Percentiles rank a stretch among this genome's conserved stretches.
These are phyloP conservation scores for Jacaranda mimosifolia DNA, from an alignment of 257 asterid species.

Conservation along the genomic window DNA sequence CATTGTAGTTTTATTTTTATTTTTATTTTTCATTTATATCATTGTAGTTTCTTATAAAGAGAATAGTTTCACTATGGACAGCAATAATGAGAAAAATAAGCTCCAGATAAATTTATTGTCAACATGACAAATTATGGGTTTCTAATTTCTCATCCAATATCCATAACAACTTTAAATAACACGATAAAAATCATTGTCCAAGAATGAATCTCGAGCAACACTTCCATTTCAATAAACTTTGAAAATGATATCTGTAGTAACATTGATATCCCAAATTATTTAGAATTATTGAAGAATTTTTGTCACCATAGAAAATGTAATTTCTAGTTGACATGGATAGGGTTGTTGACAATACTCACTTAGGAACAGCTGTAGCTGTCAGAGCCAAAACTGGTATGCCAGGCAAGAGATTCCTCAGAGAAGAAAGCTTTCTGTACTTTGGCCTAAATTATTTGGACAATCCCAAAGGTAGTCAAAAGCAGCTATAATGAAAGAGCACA, in stretches of 20 bases:
- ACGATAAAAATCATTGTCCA: conserved; percentile 7
- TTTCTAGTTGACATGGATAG: conserved; percentile 27
- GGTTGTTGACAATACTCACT: conserved; percentile 63
- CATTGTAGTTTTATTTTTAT: conserved; percentile 21
- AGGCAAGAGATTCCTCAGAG: conserved; percentile 74
- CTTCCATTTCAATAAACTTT: conserved; percentile 24
- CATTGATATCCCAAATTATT: conserved; percentile 22
- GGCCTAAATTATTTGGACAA: conserved; percentile 68
- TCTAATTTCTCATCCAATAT: conserved; percentile 1
- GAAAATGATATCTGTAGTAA: conserved; percentile 16
- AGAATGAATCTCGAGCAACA: conserved; percentile 19
- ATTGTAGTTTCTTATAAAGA: conserved; percentile 19
- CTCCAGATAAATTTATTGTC: conserved; percentile 16
- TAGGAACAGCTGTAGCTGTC: conserved; percentile 99
- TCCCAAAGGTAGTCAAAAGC: conserved; percentile 29
- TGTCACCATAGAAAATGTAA: background rate
- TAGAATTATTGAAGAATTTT: conserved; percentile 13
- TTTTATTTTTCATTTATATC: no score
- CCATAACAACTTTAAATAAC: conserved; percentile 14
- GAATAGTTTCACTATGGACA: conserved; percentile 17
- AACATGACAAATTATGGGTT: conserved; percentile 6
- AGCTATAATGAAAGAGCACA: conserved; percentile 15
- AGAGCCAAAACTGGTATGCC: conserved; percentile 85
- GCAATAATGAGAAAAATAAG: conserved; percentile 30
- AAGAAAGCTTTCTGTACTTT: conserved; percentile 93